Base-by-base conservation (phyloP, 2,329 filamentous ascomycete species). In the Exophiala lecanii-corni region DNA sequence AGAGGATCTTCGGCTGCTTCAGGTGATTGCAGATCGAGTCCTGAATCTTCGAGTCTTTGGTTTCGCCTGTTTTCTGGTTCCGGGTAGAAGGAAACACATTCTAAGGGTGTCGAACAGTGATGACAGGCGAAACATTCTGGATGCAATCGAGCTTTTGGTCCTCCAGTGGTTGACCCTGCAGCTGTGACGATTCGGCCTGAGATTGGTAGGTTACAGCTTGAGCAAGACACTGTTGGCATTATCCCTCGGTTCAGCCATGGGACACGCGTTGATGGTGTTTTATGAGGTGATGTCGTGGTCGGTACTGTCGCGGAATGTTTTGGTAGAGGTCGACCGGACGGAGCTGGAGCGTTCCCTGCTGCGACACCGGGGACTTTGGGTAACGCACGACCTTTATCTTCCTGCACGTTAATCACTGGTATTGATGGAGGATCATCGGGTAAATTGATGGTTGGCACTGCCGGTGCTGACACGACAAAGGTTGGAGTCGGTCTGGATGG, bases 1-100 rank as follows among this genome's bases (percentile, higher is more conserved):
- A 87, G 68, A 9, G 79, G 73, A 26, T 91, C 84, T 31, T 84
- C 82, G 55, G 91, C 30, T 17, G 43, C 39, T n/a, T 46, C 47
- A 9, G 41, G 19, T 12, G 37, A 45, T 46, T 86, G 82, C 4
- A 79, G 69, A 7, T 48, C 39, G 9, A 86, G 63, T 1, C 76
- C 59, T 53, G 82, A 75, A 17, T 78, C 79, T 20, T 81, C 78
- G 1, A 95, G 69, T 18, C 92, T 82, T 38, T 83, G 83, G 2
- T 68, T 67, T 33, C 87, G 84, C 53, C 80, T 77, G 31, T 73
- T 67, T 6, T 88, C 79, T 0, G 92, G 92, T 64, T 98, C 92
- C 0, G 89, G 88, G 55, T 92, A 95, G 64, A 98, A 97, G 56
- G 94, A 92, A 44, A 98, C 86, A 42, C 89, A 91, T 68, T 98